A percentile compares a stretch with the other conserved stretches of the same genome.
phyloP scores from a whole-genome alignment of 306 rosid genomes.

The Quercus variabilis region DNA sequence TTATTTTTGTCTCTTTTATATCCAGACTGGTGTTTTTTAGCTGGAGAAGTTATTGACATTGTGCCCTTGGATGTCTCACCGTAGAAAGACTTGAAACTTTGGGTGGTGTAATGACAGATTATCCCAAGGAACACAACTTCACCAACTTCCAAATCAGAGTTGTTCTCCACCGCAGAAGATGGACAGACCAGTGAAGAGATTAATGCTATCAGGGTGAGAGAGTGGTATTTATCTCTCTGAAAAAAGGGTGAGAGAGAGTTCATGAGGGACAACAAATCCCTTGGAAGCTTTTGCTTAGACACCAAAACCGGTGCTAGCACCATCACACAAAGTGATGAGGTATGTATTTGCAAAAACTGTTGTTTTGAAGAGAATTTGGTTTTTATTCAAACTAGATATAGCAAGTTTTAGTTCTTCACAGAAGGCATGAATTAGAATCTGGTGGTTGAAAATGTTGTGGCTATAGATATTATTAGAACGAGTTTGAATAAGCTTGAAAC shows the following conservation, averaged over 20 bases:
- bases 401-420: neutral
- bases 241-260: constrained; percentile 69
- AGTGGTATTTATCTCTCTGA: constrained; percentile 10
- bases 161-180: constrained; percentile 91
- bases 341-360: constrained; percentile 10
- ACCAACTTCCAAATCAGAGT: constrained; percentile 88
- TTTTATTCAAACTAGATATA: neutral
- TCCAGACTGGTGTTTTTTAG: too few relatives aligned
- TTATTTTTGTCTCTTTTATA: too few relatives aligned
- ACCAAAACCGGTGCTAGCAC: constrained; percentile 89
- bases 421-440: constrained; percentile 34
- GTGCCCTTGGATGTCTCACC: too few relatives aligned
- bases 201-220: constrained; percentile 68
- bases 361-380: neutral
- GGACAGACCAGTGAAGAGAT: constrained; percentile 95
- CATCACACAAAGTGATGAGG: constrained; percentile 76
- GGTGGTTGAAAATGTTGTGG: neutral
- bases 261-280: constrained; percentile 91
- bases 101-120: too few relatives aligned
- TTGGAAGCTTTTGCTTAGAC: constrained; percentile 65
- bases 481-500: neutral
- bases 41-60: too few relatives aligned
- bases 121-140: constrained; percentile 9
- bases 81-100: too few relatives aligned
- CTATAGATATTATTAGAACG: neutral